phyloP scores from a whole-genome alignment of 768 basidiomycete genomes.

The Rhizopogon rudus region DNA sequence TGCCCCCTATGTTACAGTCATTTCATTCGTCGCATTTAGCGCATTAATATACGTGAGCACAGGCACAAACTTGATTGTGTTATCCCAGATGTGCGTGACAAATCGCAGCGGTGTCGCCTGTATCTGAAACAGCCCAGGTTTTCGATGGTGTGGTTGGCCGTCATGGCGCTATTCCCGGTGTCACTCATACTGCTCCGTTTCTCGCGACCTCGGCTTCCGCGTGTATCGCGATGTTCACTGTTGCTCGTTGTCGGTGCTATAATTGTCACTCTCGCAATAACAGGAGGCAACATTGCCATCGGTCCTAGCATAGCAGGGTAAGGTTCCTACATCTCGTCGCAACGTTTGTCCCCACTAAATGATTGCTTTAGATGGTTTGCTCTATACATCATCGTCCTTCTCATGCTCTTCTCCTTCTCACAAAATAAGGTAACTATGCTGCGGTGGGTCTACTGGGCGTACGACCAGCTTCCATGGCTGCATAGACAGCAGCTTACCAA shows the following conservation, averaged over 20 bases:
- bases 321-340: conserved; percentile 9
- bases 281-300: conserved; percentile 57
- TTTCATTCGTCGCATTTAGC: conserved; percentile 46
- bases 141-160: conserved; percentile 60
- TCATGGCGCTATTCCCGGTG: conserved; percentile 61
- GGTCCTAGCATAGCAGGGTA: conserved; percentile 54
- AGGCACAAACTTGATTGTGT: conserved; percentile 42
- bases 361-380: conserved; percentile 48
- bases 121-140: conserved; percentile 37
- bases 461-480: conserved; percentile 52
- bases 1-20: conserved; percentile 47
- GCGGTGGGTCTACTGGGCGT: conserved; percentile 54
- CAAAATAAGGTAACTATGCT: conserved; percentile 53
- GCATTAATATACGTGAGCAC: conserved; percentile 54
- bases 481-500: conserved; percentile 35
- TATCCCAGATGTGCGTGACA: conserved; percentile 52
- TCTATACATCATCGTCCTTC: conserved; percentile 52
- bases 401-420: conserved; percentile 40
- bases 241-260: conserved; percentile 37
- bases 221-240: conserved; percentile 37
- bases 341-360: background rate
- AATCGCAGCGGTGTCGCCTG: background rate
- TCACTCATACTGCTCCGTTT: conserved; percentile 58
- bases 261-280: conserved; percentile 35
- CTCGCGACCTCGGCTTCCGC: conserved; percentile 54